Conservation (phyloP, 805 yeast genomes). For the Wickerhamomyces alni region DNA sequence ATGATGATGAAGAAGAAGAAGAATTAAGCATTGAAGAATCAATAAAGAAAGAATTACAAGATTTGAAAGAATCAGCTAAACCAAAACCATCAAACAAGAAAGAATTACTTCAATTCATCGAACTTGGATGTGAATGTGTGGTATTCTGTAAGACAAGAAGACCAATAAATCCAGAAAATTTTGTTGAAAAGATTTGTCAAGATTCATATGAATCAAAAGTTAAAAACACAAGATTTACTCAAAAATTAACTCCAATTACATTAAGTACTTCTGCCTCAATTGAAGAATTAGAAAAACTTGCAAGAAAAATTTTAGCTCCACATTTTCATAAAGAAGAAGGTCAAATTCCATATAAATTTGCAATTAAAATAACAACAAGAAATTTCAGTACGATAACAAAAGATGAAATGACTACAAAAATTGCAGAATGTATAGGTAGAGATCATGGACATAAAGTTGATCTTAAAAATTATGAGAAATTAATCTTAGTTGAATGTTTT, state of each 20-base stretch:
- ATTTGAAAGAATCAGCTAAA: slow-evolving; percentile 27
- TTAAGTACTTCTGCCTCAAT: slow-evolving; percentile 65
- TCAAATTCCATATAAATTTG: slow-evolving; percentile 45
- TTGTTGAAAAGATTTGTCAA: slow-evolving; percentile 59
- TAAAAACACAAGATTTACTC: slow-evolving; percentile 68
- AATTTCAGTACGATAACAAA: slow-evolving; percentile 71
- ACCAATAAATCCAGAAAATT: slow-evolving; percentile 73
- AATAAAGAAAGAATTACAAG: slow-evolving; percentile 64
- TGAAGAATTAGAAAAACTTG: slow-evolving; percentile 59
- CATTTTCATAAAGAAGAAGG: slow-evolving; percentile 52
- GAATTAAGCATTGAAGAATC: slow-evolving; percentile 67
- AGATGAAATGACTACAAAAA: slow-evolving; percentile 62
- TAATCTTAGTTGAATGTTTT: slow-evolving; percentile 82
- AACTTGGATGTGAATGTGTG: slow-evolving; percentile 74
- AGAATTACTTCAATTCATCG: slow-evolving; percentile 48
- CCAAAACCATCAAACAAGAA: slow-evolving; percentile 17
- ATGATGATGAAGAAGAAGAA: slow-evolving; percentile 21
- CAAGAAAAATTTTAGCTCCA: slow-evolving; percentile 54
- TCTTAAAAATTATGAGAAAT: slow-evolving; percentile 68
- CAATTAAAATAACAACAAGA: slow-evolving; percentile 74
- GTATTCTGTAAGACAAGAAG: slow-evolving; percentile 74
- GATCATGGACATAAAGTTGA: slow-evolving; percentile 73
- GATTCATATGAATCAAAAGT: slow-evolving; percentile 45
- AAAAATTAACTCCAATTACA: slow-evolving; percentile 76
- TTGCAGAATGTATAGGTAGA: slow-evolving; percentile 68